phyloP scores from a whole-genome alignment of 257 asterid species.

The Coffea eugenioides region DNA sequence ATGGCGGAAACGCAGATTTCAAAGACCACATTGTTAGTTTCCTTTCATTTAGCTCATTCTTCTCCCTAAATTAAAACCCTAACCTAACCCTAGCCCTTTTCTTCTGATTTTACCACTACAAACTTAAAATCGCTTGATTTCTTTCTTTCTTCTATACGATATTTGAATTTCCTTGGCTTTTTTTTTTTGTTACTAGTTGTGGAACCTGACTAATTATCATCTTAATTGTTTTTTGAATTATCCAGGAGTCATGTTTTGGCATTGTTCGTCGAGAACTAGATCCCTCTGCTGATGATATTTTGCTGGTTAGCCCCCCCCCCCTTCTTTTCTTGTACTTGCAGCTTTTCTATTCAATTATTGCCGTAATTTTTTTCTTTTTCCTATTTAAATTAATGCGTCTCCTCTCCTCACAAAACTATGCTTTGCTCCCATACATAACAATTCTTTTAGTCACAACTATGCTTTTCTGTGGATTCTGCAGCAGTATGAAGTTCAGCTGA shows the following conservation, averaged over 20 bases:
- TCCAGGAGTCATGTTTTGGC: slow-evolving; percentile 90
- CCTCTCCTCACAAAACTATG: too few relatives aligned
- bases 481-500: neutral
- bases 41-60: slow-evolving; percentile 1
- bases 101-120: too few relatives aligned
- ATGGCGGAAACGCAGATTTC: slow-evolving; percentile 73
- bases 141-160: too few relatives aligned
- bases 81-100: slow-evolving; percentile 30
- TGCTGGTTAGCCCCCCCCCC: slow-evolving; percentile 38
- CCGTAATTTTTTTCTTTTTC: too few relatives aligned
- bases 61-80: slow-evolving; percentile 32
- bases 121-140: too few relatives aligned
- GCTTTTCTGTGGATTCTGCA: too few relatives aligned
- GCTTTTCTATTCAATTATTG: neutral
- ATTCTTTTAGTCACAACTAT: too few relatives aligned
- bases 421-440: too few relatives aligned
- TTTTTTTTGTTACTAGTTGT: neutral
- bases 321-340: neutral
- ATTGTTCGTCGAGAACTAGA: slow-evolving; percentile 81
- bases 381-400: too few relatives aligned
- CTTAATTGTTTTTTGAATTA: slow-evolving; percentile 2
- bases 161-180: too few relatives aligned
- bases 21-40: slow-evolving; percentile 78
- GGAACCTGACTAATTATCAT: neutral
- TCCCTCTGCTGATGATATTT: slow-evolving; percentile 58